Evolutionary conservation across 176 grass and related monocot species (phyloP).

Genomic region (Calamus simplicifolius): DNA sequence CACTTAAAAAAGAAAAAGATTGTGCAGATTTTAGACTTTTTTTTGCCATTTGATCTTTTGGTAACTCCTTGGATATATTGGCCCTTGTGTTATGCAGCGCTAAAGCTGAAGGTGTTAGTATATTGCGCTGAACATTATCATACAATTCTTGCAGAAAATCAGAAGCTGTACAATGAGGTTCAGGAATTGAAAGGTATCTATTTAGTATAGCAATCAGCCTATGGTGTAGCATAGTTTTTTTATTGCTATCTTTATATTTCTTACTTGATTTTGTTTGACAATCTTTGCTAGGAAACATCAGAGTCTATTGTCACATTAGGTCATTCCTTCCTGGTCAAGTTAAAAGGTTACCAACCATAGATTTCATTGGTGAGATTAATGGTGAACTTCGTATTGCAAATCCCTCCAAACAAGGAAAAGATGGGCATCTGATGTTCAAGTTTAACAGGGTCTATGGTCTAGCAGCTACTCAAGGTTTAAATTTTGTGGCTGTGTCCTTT

Average conservation of each 20-base stretch:
- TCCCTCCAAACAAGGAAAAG: constrained; percentile 78
- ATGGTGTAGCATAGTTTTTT: too few relatives aligned
- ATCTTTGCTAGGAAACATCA: constrained; percentile 65
- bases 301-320: constrained; percentile 93
- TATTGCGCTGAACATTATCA: constrained; percentile 87
- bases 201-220: background rate
- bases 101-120: constrained; percentile 63
- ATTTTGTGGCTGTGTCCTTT: too few relatives aligned
- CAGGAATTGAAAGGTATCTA: constrained; percentile 93
- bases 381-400: constrained; percentile 83
- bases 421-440: too few relatives aligned
- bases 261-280: too few relatives aligned
- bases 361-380: constrained; percentile 90
- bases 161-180: constrained; percentile 88
- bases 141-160: constrained; percentile 84
- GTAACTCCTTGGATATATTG: background rate
- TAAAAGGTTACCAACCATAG: too few relatives aligned
- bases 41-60: too few relatives aligned
- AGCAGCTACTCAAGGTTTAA: too few relatives aligned
- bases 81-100: constrained; percentile 37
- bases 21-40: too few relatives aligned
- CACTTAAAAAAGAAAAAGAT: too few relatives aligned
- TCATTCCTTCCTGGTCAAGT: constrained; percentile 92
- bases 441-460: too few relatives aligned
- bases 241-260: too few relatives aligned